phyloP scores from a whole-genome alignment of 345 rosid genomes.

The Gossypioides kirkii region DNA sequence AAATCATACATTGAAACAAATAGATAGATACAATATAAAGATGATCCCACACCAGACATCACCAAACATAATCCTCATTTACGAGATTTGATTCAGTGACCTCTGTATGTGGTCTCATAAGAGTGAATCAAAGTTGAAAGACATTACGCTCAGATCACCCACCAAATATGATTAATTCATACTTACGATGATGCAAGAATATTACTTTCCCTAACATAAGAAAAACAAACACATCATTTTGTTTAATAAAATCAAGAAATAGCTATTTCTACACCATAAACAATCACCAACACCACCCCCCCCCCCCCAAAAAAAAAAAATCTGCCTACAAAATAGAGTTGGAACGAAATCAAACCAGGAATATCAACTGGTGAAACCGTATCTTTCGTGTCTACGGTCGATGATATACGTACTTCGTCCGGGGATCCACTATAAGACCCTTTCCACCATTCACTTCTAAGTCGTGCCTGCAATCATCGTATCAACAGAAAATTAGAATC shows the following conservation, averaged over 20 bases:
- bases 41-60: no score
- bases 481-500: constrained; percentile 7
- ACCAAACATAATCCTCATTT: no score
- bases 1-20: no score
- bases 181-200: neutral
- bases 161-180: neutral
- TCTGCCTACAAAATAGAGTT: neutral
- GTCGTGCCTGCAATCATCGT: constrained; percentile 68
- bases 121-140: no score
- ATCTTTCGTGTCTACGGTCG: constrained; percentile 46
- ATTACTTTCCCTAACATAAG: neutral
- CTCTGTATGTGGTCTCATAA: no score
- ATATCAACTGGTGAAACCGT: neutral
- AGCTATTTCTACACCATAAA: neutral
- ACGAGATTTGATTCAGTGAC: no score
- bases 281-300: neutral
- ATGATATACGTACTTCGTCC: constrained; percentile 79
- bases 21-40: no score
- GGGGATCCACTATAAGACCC: constrained; percentile 83
- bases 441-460: constrained; percentile 96
- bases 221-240: neutral
- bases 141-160: neutral
- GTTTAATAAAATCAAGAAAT: neutral
- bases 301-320: neutral
- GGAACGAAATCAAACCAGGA: neutral